phyloP scores from a whole-genome alignment of 2,329 filamentous ascomycete genomes.

The Emergomyces pasteurianus region DNA sequence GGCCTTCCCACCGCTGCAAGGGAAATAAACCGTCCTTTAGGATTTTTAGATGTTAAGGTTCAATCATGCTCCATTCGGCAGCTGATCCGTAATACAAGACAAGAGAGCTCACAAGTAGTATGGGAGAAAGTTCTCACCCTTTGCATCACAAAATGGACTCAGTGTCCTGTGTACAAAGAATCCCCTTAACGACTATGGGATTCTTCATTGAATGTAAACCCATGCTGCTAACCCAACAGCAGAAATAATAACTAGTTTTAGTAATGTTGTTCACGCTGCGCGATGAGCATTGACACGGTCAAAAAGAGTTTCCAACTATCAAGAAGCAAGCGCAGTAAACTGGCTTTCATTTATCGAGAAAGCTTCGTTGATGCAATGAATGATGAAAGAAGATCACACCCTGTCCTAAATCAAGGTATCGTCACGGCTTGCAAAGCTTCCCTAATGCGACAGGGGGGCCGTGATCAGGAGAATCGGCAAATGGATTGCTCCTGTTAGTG shows the following conservation, averaged over 20 bases:
- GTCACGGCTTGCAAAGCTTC: background rate
- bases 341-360: background rate
- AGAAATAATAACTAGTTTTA: background rate
- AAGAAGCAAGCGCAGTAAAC: background rate
- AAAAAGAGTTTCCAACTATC: background rate
- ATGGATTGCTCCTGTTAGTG: background rate
- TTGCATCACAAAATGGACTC: background rate
- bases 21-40: background rate
- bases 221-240: background rate
- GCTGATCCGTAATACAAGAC: background rate
- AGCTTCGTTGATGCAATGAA: background rate
- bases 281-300: background rate
- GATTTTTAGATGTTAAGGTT: background rate
- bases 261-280: background rate
- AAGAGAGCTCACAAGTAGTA: background rate
- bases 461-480: background rate
- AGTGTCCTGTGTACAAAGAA: background rate
- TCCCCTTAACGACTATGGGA: background rate
- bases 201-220: background rate
- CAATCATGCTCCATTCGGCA: background rate
- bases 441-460: background rate
- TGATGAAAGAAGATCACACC: background rate
- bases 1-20: background rate
- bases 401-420: background rate
- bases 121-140: too few species aligned